Base-by-base conservation (phyloP, 441 rosid genomes). In the Aquilaria agallochum region DNA sequence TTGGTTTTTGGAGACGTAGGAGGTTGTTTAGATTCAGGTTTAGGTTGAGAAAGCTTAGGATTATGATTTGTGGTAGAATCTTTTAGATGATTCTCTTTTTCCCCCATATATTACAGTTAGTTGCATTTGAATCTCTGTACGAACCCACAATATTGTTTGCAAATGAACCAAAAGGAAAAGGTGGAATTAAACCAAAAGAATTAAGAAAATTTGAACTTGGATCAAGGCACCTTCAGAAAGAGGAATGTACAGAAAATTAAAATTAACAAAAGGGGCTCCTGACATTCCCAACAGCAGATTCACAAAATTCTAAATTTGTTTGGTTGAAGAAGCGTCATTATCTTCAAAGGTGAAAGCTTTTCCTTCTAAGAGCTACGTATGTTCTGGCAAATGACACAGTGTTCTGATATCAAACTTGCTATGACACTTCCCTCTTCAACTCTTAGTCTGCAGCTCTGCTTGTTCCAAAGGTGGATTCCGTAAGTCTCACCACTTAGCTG, bases 401-500 rank as follows among this genome's bases (percentile, higher is more conserved):
- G 69, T 3, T 68, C 69, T 4, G 83, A 72, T 9, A 76, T 78
- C 31, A 79, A 57, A 42, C 70, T 80, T n/a, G 65, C 82, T 57
- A 87, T 73, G 3, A 76, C 80, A 60, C 93, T 82, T 13, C 88
- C 82, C 44, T 82, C 78, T 68, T 68, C 77, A 4, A 82, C 75
- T 59, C 50, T 45, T 13, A 87, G 36, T 12, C 72, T 75, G 44
- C 59, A 58, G 34, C 83, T 82, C 50, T 70, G 83, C 80, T 79
- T 87, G 64, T 84, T 87, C 90, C 93, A 82, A 3, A 87, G 64
- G 59, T 87, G 93, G 11, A 84, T 53, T 9, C 88, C 93, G 3
- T 78, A 84, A 31, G 75, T 73, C 30, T 61, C 20, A 10, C 10
- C 42, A 0, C 69, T 77, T 36, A 84, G 64, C 72, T 71, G 84